Evolutionary conservation across 2,329 filamentous ascomycete genomes (phyloP), one percentile per base, ranked within the genome.

Genomic region (Lachnellula occidentalis): DNA sequence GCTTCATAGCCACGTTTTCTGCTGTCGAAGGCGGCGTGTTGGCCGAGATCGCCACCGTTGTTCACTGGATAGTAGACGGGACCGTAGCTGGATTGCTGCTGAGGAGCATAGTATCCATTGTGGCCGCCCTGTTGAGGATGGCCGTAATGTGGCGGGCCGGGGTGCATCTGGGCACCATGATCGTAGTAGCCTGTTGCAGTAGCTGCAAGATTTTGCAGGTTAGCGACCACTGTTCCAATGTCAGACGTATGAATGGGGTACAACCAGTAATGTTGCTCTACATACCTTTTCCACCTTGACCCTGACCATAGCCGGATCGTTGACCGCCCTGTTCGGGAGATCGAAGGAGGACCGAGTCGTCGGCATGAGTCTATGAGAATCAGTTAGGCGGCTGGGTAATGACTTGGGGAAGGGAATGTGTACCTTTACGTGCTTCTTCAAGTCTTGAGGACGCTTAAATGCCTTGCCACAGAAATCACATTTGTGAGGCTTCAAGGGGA

Each of bases 381-480:
- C 53, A 71, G 66, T 34, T 34, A 51, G n/a, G 6, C 21, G 36
- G 42, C 31, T 58, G 49, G 50, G 43, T 21, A 34, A 21, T 43
- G 31, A 5, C 27, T 9, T 24, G 11, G 15, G 46, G n/a, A 4
- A 51, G 46, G n/a, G 5, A 51, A 17, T 22, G 46, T 22, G 45
- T 71, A 82, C 79, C 77, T 97, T 99, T 73, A 97, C 91, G 72
- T 99, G 94, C 78, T 99, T 99, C 84, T 99, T 97, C 67, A 99
- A 73, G 77, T 99, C 94, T 76, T 99, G 94, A 2, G 94, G 94
- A 34, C 94, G 88, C 83, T 99, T 99, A 81, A 99, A 99, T 1
- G 92, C 92, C 78, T 99, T 99, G 70, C 90, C 90, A 70, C 94
- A 99, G 75, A 96, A 95, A 70, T 96, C 92, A 73, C 94, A 99